These are phyloP conservation scores for Elsinoe batatas DNA, from an alignment of 2,329 filamentous ascomycete species.

Conservation along the genomic window DNA sequence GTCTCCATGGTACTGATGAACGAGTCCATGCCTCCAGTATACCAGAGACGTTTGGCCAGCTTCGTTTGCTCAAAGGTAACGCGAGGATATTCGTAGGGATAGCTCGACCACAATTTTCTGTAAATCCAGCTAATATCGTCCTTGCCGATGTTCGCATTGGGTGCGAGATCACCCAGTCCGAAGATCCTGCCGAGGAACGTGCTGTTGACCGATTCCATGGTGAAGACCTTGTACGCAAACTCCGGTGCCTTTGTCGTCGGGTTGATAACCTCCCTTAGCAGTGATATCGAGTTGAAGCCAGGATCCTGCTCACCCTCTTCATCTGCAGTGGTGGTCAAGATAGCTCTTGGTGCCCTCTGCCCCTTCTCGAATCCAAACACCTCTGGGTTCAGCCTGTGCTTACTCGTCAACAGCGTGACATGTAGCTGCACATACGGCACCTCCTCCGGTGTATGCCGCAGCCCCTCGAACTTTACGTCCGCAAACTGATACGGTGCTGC, in stretches of 20 bases:
- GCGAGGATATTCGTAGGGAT: constrained; percentile 74
- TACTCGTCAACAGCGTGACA: constrained; percentile 80
- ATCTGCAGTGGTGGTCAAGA: constrained; percentile 71
- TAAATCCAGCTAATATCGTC: constrained; percentile 62
- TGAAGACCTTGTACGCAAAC: constrained; percentile 60
- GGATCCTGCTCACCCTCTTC: constrained; percentile 60
- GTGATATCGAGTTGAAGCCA: constrained; percentile 79
- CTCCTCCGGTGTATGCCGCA: constrained; percentile 51
- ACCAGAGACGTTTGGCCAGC: constrained; percentile 57
- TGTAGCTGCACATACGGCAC: constrained; percentile 83
- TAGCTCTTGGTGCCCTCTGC: constrained; percentile 55
- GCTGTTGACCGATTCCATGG: constrained; percentile 39
- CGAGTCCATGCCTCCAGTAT: constrained; percentile 65
- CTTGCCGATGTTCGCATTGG: constrained; percentile 25
- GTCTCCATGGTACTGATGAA: constrained; percentile 99
- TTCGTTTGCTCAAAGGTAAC: constrained; percentile 77
- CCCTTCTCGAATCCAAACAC: constrained; percentile 60
- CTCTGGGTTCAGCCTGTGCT: constrained; percentile 56
- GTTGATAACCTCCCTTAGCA: constrained; percentile 55
- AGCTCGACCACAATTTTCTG: constrained; percentile 69
- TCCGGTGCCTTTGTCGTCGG: constrained; percentile 29
- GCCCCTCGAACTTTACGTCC: constrained; percentile 42
- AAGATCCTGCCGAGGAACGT: constrained; percentile 42
- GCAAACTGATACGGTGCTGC: constrained; percentile 78
- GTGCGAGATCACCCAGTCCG: constrained; percentile 28